Percentiles rank a stretch among this genome's conserved stretches.
phyloP scores from a whole-genome alignment of 2,329 filamentous ascomycete species.

The Alternaria dauci region DNA sequence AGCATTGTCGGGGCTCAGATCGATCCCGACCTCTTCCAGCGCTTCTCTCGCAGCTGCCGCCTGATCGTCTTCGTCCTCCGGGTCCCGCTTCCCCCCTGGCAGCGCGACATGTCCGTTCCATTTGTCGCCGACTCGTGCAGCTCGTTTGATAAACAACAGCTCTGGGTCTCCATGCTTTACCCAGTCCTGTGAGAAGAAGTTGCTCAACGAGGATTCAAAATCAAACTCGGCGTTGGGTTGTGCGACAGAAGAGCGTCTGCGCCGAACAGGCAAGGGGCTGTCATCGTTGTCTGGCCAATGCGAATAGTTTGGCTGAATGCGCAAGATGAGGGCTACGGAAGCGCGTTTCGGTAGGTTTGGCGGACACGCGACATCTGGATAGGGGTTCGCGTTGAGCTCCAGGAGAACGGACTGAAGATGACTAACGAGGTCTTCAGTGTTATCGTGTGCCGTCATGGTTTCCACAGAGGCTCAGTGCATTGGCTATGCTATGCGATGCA shows the following conservation, averaged over 20 bases:
- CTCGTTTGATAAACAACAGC: conserved; percentile 75
- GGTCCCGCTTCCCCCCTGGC: conserved; percentile 72
- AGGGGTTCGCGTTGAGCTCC: conserved; percentile 56
- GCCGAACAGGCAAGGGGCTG: conserved; percentile 29
- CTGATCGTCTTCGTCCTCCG: conserved; percentile 68
- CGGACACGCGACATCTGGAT: conserved; percentile 60
- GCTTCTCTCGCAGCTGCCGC: conserved; percentile 71
- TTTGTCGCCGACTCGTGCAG: conserved; percentile 69
- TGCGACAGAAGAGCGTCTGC: conserved; percentile 37
- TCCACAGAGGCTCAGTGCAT: neutral
- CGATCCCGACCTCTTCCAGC: conserved; percentile 71
- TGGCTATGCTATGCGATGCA: neutral
- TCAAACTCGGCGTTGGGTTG: conserved; percentile 37
- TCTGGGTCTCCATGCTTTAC: conserved; percentile 72
- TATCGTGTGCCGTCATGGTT: conserved; percentile 30
- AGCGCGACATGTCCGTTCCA: conserved; percentile 76
- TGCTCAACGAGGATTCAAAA: conserved; percentile 56
- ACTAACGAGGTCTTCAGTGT: conserved; percentile 43
- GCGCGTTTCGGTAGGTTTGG: conserved; percentile 65
- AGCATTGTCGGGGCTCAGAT: conserved; percentile 60
- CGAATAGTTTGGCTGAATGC: conserved; percentile 66
- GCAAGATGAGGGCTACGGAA: conserved; percentile 71
- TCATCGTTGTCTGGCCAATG: conserved; percentile 58
- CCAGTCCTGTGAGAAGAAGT: conserved; percentile 72
- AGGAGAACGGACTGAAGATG: conserved; percentile 55